Evolutionary conservation across 2,329 filamentous ascomycete genomes (phyloP).

Genomic region (Tolypocladium endophyticum): DNA sequence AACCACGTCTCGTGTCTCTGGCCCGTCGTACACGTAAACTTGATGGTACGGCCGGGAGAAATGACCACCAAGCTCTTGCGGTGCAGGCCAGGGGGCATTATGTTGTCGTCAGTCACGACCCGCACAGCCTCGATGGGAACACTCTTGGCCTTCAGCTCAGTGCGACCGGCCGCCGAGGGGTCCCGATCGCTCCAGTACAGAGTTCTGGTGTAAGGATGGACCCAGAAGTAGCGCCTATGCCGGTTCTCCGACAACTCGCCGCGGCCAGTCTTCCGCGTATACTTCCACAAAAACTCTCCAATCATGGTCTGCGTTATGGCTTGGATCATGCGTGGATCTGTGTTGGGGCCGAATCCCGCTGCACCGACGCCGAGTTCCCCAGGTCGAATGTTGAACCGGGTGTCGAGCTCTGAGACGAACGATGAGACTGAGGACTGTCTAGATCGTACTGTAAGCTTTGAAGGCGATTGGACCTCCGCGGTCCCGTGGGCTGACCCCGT

Average conservation of each 20-base stretch:
- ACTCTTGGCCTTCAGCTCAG: slow-evolving; percentile 73
- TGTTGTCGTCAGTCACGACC: slow-evolving; percentile 89
- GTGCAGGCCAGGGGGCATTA: slow-evolving; percentile 87
- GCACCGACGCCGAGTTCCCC: slow-evolving; percentile 42
- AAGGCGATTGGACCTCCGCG: slow-evolving; percentile 37
- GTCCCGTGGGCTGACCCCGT: slow-evolving; percentile 35
- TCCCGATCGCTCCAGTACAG: slow-evolving; percentile 94
- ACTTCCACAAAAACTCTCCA: slow-evolving; percentile 97
- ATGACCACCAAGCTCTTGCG: slow-evolving; percentile 87
- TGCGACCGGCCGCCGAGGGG: slow-evolving; percentile 66
- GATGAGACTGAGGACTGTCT: slow-evolving; percentile 80
- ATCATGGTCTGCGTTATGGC: slow-evolving; percentile 99
- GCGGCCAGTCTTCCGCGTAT: slow-evolving; percentile 88
- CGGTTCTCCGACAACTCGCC: slow-evolving; percentile 80
- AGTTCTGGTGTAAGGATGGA: slow-evolving; percentile 93
- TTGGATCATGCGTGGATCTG: slow-evolving; percentile 96
- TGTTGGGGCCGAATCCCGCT: slow-evolving; percentile 56
- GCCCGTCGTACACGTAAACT: slow-evolving; percentile 88
- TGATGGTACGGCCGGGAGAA: slow-evolving; percentile 78
- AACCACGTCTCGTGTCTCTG: slow-evolving; percentile 98
- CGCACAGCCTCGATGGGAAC: slow-evolving; percentile 88
- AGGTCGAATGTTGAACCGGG: slow-evolving; percentile 68
- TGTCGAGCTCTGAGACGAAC: slow-evolving; percentile 88
- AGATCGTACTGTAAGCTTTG: slow-evolving; percentile 21
- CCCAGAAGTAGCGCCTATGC: slow-evolving; percentile 96